A percentile compares a stretch with the other conserved stretches of the same genome.
phyloP scores from a whole-genome alignment of 169 alveolate species.

The Plasmodium gonderi region DNA sequence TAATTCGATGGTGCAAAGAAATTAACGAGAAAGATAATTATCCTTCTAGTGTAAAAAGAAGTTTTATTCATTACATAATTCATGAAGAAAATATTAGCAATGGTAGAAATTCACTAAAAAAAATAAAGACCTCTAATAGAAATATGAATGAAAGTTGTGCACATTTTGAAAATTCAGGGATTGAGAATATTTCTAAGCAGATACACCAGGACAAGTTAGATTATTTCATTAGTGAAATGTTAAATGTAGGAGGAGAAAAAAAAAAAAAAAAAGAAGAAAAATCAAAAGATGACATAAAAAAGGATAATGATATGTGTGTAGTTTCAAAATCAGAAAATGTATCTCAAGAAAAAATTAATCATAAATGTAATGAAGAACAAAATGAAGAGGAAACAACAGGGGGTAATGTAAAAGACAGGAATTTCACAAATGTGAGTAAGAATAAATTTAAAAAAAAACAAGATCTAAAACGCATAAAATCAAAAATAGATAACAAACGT shows the following conservation, averaged over 20 bases:
- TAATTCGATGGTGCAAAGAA: conserved; percentile 58
- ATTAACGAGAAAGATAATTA: conserved; percentile 46
- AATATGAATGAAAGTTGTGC: neutral
- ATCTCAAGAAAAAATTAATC: neutral
- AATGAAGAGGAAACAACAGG: neutral
- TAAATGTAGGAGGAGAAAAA: conserved; percentile 11
- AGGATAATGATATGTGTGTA: neutral
- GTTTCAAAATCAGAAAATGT: neutral
- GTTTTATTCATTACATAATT: conserved; percentile 37
- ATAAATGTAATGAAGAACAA: neutral
- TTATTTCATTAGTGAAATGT: conserved; percentile 4
- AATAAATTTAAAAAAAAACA: conserved; percentile 20
- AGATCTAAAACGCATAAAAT: conserved; percentile 1
- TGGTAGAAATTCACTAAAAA: neutral
- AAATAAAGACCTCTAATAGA: neutral
- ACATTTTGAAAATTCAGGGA: neutral
- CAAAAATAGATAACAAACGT: conserved; percentile 66
- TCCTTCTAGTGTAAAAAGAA: conserved; percentile 12
- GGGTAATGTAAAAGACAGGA: neutral
- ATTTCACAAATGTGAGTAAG: conserved; percentile 11
- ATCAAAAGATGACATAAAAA: neutral
- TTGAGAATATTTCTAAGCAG: neutral
- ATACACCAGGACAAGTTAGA: neutral
- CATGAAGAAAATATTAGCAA: conserved; percentile 2
- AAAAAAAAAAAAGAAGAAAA: neutral